Evolutionary conservation across 768 basidiomycete genomes (phyloP).

Genomic region (Suillus discolor): DNA sequence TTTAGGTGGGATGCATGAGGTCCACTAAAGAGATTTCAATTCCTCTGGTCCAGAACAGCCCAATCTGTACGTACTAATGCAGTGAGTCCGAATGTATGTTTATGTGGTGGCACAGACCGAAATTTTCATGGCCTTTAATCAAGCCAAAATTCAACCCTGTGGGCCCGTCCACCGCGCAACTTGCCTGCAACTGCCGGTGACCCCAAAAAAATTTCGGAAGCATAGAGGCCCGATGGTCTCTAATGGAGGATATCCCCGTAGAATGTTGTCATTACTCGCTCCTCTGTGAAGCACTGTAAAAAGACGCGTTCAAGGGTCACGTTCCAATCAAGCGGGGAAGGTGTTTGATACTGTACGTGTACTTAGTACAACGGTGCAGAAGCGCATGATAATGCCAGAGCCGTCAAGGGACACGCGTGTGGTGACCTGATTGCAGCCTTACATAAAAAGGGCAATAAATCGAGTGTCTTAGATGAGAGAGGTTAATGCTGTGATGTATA

Average conservation of each 20-base stretch:
- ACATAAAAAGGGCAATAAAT: background rate
- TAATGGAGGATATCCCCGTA: background rate
- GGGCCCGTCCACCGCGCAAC: background rate
- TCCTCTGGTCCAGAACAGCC: background rate
- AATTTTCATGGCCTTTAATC: background rate
- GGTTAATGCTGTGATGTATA: background rate
- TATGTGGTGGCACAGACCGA: background rate
- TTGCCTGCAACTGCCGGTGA: background rate
- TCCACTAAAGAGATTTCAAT: background rate
- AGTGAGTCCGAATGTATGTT: background rate
- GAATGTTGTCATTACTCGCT: background rate
- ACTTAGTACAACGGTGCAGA: background rate
- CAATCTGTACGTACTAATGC: background rate
- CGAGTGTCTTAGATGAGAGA: background rate
- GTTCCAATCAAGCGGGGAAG: background rate
- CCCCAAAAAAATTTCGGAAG: background rate
- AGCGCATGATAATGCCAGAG: background rate
- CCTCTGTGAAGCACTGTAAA: background rate
- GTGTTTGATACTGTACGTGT: background rate
- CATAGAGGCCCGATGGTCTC: background rate
- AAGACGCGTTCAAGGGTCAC: background rate
- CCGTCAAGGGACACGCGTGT: background rate
- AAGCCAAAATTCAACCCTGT: background rate
- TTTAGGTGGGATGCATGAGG: background rate
- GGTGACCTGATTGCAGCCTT: background rate